phyloP scores from a whole-genome alignment of 1,284 basidiomycete species.

The Ganoderma lingzhi region DNA sequence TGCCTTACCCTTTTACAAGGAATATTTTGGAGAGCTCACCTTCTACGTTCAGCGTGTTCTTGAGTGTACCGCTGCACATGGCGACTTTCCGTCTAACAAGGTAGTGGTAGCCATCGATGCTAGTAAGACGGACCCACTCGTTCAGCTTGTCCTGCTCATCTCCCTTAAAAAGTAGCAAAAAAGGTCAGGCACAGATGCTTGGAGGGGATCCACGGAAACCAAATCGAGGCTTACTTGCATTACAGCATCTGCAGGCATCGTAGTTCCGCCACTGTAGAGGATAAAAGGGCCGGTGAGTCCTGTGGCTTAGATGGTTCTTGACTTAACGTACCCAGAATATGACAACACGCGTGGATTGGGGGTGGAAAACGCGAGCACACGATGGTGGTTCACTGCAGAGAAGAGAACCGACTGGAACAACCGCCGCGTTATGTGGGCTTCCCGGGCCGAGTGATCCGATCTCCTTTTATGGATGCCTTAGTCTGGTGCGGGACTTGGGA shows the following conservation, averaged over 20 bases:
- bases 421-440: background rate
- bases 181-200: background rate
- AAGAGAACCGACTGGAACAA: background rate
- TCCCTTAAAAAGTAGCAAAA: constrained; percentile 2
- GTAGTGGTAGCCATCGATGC: constrained; percentile 68
- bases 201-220: constrained; percentile 18
- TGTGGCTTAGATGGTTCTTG: background rate
- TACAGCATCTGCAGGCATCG: constrained; percentile 20
- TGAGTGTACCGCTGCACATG: constrained; percentile 63
- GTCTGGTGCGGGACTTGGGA: background rate
- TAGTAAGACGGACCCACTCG: constrained; percentile 72
- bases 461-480: constrained; percentile 14
- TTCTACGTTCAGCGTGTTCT: constrained; percentile 50
- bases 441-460: constrained; percentile 6
- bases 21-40: constrained; percentile 36
- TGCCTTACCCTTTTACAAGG: background rate
- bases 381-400: background rate
- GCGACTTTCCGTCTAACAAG: constrained; percentile 65
- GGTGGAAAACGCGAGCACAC: background rate
- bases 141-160: constrained; percentile 34
- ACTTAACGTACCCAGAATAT: background rate
- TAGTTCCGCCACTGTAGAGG: background rate
- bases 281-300: background rate
- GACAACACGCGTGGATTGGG: background rate
- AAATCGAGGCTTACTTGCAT: constrained; percentile 23